phyloP scores from a whole-genome alignment of 2,329 filamentous ascomycete species.

The Lachnellula hyalina region DNA sequence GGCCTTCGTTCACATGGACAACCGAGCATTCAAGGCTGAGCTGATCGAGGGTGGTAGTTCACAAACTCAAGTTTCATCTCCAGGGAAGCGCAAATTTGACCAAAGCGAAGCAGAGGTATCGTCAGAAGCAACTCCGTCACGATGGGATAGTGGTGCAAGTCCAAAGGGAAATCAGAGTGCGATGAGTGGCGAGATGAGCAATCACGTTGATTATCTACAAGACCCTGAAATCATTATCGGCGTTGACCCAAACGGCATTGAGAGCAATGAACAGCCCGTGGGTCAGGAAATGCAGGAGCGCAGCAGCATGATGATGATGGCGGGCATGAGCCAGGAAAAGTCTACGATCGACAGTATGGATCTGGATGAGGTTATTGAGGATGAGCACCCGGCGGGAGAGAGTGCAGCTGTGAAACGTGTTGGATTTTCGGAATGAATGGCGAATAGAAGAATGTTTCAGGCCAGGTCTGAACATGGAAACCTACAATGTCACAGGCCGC shows the following conservation, averaged over 20 bases:
- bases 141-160: slow-evolving; percentile 1
- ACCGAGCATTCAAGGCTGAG: slow-evolving; percentile 47
- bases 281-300: slow-evolving; percentile 29
- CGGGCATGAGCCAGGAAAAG: slow-evolving; percentile 3
- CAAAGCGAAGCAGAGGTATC: slow-evolving; percentile 12
- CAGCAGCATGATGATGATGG: slow-evolving; percentile 19
- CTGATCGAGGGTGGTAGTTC: slow-evolving; percentile 26
- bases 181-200: slow-evolving; percentile 8
- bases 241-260: slow-evolving; percentile 19
- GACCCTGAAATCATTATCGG: slow-evolving; percentile 21
- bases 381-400: slow-evolving; percentile 19
- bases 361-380: slow-evolving; percentile 25
- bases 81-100: slow-evolving; percentile 26
- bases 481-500: too few species aligned
- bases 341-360: slow-evolving; percentile 27
- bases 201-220: background rate
- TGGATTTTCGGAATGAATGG: slow-evolving; percentile 16
- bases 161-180: slow-evolving; percentile 3
- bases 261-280: background rate
- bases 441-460: background rate
- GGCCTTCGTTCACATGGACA: slow-evolving; percentile 47
- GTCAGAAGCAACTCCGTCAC: background rate
- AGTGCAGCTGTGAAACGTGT: slow-evolving; percentile 24
- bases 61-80: slow-evolving; percentile 16
- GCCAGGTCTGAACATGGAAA: too few species aligned